Evolutionary conservation across 1,284 basidiomycete species (phyloP).

Genomic region (Moesziomyces parantarcticus): DNA sequence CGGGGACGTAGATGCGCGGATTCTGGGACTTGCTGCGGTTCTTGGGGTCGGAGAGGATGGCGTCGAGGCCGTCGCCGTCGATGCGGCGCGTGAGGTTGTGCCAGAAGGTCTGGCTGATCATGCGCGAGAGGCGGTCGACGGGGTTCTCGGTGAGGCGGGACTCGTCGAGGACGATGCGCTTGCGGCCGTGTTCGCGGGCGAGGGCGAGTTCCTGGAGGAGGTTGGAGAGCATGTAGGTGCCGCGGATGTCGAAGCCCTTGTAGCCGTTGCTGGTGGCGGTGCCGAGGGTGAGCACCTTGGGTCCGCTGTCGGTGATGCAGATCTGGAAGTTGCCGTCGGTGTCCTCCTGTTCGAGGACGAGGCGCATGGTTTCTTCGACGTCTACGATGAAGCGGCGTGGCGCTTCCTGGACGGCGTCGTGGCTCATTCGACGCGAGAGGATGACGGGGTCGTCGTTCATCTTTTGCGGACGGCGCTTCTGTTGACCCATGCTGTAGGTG

Average conservation of each 20-base stretch:
- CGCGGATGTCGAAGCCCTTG: conserved; percentile 80
- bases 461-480: conserved; percentile 58
- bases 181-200: conserved; percentile 92
- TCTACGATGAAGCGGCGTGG: conserved; percentile 83
- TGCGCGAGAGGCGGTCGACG: conserved; percentile 92
- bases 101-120: conserved; percentile 99
- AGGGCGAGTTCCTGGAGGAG: conserved; percentile 97
- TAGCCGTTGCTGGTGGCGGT: conserved; percentile 97
- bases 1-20: conserved; percentile 92
- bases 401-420: conserved; percentile 69
- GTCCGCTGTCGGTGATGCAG: conserved; percentile 93
- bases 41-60: conserved; percentile 96
- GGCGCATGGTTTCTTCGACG: conserved; percentile 97
- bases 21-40: conserved; percentile 69
- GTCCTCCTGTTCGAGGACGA: conserved; percentile 96
- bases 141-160: conserved; percentile 95
- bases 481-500: conserved; percentile 65
- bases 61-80: conserved; percentile 94
- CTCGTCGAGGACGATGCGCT: conserved; percentile 97
- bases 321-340: conserved; percentile 96
- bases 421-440: conserved; percentile 62
- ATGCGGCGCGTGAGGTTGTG: conserved; percentile 94
- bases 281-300: conserved; percentile 93
- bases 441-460: conserved; percentile 65
- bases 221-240: conserved; percentile 90